Base-by-base conservation (phyloP, 257 asterid species). In the Salvia miltiorrhiza region DNA sequence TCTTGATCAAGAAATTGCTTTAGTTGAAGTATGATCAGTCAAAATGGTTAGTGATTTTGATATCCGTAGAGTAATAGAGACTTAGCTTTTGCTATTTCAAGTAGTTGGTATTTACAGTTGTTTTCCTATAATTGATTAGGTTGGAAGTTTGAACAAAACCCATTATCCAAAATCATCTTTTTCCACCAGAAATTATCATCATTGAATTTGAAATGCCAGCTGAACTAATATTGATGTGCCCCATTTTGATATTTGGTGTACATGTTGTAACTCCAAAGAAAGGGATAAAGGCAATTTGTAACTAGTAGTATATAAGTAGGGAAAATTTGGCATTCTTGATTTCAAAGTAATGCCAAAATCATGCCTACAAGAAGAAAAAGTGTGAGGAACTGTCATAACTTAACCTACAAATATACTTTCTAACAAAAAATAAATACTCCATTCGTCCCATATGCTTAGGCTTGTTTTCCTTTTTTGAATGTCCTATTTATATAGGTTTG, bases 61-160 rank as follows among this genome's bases (percentile, higher is more conserved):
- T 59, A 14, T 49, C 9, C 26, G 14, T 60, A 60, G 69, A n/a
- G 41, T 37, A 59, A 21, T 63, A 23, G 72, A 65, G 50, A 62
- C 28, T 56, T 33, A 65, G 33, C 55, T 56, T 37, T 41, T 56
- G 23, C 73, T 66, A 59, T 65, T 37, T 54, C 69, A 5, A 11
- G 78, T 63, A 70, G 80, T 80, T 78, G 86, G 74, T 66, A 52
- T 69, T 45, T 57, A 47, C 71, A 58, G 70, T 50, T 61, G 61
- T 63, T 69, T 37, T 5, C 30, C 73, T 66, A 75, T 74, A n/a
- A 78, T 76, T 77, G 76, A 64, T 78, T 78, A 66, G 79, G 84
- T 80, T 69, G 23, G 73, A 50, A 59, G 70, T 62, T 69, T 69
- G 76, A 61, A 53, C 61, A 75, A 45, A 32, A 48, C 48, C 70